A percentile compares a stretch with the other conserved stretches of the same genome.
Evolutionary conservation across 2,329 filamentous ascomycete species (phyloP).

Genomic region (Emergomyces africanus): DNA sequence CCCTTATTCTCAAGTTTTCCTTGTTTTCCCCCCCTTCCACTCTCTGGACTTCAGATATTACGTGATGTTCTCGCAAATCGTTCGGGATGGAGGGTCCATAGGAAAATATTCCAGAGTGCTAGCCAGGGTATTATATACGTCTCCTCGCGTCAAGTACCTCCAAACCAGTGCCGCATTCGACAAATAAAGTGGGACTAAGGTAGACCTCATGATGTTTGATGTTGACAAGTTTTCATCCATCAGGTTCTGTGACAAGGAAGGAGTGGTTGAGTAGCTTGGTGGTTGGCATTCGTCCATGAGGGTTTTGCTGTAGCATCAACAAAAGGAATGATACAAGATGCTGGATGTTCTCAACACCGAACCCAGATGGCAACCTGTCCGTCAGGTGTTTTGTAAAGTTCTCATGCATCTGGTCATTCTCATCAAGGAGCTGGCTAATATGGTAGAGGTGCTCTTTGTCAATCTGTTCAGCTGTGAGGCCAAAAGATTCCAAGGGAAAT

Average conservation of each 20-base stretch:
- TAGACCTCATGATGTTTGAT: background rate
- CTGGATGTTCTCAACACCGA: conserved; percentile 9
- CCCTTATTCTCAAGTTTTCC: too few relatives aligned
- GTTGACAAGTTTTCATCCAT: background rate
- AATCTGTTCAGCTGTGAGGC: conserved; percentile 8
- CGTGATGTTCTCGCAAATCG: too few relatives aligned
- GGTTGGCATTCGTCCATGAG: conserved; percentile 3
- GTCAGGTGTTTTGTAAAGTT: conserved; percentile 8
- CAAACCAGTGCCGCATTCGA: too few relatives aligned
- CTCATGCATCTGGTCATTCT: conserved; percentile 3
- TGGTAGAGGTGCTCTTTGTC: conserved; percentile 7
- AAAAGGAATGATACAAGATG: conserved; percentile 9
- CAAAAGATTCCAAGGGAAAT: conserved; percentile 11
- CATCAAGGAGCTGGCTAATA: conserved; percentile 4
- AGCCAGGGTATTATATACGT: too few relatives aligned
- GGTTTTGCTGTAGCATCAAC: conserved; percentile 9
- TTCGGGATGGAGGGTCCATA: too few relatives aligned
- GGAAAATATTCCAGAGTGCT: too few relatives aligned
- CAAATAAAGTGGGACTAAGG: background rate
- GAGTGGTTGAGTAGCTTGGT: conserved; percentile 6
- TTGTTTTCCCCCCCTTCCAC: too few relatives aligned
- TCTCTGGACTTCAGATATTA: too few relatives aligned
- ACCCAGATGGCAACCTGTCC: conserved; percentile 9
- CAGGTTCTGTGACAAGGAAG: conserved; percentile 4
- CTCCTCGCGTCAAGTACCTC: too few relatives aligned